Evolutionary conservation across 2,329 filamentous ascomycete genomes (phyloP), one percentile per base, ranked within the genome.

Genomic region (Penicillium sp.): DNA sequence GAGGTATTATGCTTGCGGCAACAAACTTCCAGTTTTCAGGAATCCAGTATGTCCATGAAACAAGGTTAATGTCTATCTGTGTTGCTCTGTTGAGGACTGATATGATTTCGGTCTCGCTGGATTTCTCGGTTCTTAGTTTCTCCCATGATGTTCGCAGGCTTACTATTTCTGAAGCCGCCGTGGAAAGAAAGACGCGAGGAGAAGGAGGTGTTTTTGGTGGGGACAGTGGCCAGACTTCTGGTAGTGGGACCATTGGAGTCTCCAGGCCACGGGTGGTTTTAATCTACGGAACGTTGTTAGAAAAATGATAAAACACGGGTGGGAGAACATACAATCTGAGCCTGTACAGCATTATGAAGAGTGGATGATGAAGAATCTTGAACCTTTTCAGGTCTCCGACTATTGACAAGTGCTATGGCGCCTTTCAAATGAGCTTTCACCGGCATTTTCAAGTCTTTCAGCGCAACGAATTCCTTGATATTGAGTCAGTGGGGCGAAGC

Each of bases 381-480:
- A 15, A 58, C 43, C 22, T 53, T 49, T 25, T 62, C 56, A 5
- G 63, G 45, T 23, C 54, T 55, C 25, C 56, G 58, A 12, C 54
- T 65, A 23, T 69, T 68, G 6, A 70, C 56, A 8, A 70, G 48
- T 9, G 68, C 68, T 49, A 70, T 57, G 2, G 68, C 68, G 1
- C 68, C 68, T n/a, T 59, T 62, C 7, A 70, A 45, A 51, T 70
- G 68, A 4, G 65, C 63, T 54, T 61, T 67, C 8, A 57, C 29
- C 1, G 68, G 62, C 2, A 49, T 33, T 27, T 60, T 56, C 22
- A 57, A 59, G 27, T 69, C 62, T 48, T 64, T 67, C 3, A 67
- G 53, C 9, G 67, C 63, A 12, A 56, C 45, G 4, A 70, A 65
- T 54, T 69, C 65, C 68, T 69, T 20, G 9, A 25, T 27, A 41